Evolutionary conservation across 768 basidiomycete species (phyloP).

Genomic region (Pisolithus orientalis): DNA sequence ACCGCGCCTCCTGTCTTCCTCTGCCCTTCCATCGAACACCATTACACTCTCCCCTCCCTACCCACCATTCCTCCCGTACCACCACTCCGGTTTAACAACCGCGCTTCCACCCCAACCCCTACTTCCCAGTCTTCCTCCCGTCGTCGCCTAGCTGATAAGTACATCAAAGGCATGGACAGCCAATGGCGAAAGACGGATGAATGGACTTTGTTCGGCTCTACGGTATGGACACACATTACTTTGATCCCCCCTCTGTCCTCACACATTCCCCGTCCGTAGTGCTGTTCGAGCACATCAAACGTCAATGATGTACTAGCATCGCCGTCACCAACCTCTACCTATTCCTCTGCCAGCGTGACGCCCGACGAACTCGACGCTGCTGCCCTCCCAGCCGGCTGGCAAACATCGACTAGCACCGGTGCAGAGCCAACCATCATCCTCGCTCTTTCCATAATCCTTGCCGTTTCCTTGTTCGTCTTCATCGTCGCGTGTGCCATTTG

Average conservation of each 20-base stretch:
- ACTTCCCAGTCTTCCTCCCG: background rate
- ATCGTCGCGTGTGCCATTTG: conserved; percentile 59
- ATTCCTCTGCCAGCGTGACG: conserved; percentile 5
- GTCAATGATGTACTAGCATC: background rate
- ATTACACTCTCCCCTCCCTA: conserved; percentile 3
- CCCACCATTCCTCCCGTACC: background rate
- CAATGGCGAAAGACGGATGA: conserved; percentile 48
- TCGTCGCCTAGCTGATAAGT: conserved; percentile 46
- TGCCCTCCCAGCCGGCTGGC: conserved; percentile 54
- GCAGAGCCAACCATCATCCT: conserved; percentile 45
- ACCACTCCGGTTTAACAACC: conserved; percentile 1
- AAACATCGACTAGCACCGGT: conserved; percentile 11
- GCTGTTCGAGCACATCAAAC: conserved; percentile 6
- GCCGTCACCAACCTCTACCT: conserved; percentile 5
- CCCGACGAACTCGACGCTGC: conserved; percentile 17
- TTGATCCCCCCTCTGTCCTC: background rate
- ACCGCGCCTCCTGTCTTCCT: conserved; percentile 50
- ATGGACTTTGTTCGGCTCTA: conserved; percentile 70
- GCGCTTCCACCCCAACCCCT: conserved; percentile 11
- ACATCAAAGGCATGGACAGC: conserved; percentile 44
- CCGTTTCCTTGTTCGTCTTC: conserved; percentile 52
- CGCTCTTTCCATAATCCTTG: conserved; percentile 55
- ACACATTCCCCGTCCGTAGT: conserved; percentile 11
- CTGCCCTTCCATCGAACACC: conserved; percentile 42
- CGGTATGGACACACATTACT: conserved; percentile 34